Evolutionary conservation across 2,329 filamentous ascomycete genomes (phyloP).

Genomic region (Thermoascus crustaceus): DNA sequence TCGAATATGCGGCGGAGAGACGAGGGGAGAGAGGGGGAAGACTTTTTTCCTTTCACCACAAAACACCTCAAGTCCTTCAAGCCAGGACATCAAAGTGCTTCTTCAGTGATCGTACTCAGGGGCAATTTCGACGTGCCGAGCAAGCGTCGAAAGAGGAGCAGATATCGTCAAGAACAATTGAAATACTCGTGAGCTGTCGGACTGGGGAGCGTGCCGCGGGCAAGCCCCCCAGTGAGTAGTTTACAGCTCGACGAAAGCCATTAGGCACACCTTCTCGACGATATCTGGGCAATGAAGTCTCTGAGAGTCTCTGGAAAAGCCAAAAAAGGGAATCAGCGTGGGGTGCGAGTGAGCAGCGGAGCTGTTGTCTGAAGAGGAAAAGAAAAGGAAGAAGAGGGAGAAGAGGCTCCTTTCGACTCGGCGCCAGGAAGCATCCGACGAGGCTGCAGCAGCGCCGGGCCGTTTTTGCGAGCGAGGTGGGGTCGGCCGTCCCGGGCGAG

Average conservation of each 20-base stretch:
- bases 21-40: slow-evolving; percentile 8
- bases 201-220: slow-evolving; percentile 61
- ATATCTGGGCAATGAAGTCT: slow-evolving; percentile 45
- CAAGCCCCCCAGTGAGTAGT: slow-evolving; percentile 68
- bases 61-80: slow-evolving; percentile 30
- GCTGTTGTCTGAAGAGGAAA: slow-evolving; percentile 7
- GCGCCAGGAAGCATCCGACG: slow-evolving; percentile 1
- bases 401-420: slow-evolving; percentile 5
- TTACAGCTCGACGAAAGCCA: slow-evolving; percentile 86
- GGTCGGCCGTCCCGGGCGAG: no score
- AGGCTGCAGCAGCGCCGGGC: slow-evolving; percentile 8
- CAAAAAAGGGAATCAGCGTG: slow-evolving; percentile 12
- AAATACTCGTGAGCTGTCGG: slow-evolving; percentile 74
- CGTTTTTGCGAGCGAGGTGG: slow-evolving; percentile 22
- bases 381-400: slow-evolving; percentile 9
- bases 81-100: slow-evolving; percentile 30
- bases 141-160: slow-evolving; percentile 45
- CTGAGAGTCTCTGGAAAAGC: slow-evolving; percentile 16
- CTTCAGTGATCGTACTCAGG: slow-evolving; percentile 32
- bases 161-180: slow-evolving; percentile 48
- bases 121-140: slow-evolving; percentile 54
- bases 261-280: slow-evolving; percentile 66
- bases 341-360: slow-evolving; percentile 11
- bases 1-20: slow-evolving; percentile 8
- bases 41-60: slow-evolving; percentile 14